These are phyloP conservation scores for Penicillium malachiteum DNA, from an alignment of 495 filamentous ascomycete genomes.

Conservation along the genomic window DNA sequence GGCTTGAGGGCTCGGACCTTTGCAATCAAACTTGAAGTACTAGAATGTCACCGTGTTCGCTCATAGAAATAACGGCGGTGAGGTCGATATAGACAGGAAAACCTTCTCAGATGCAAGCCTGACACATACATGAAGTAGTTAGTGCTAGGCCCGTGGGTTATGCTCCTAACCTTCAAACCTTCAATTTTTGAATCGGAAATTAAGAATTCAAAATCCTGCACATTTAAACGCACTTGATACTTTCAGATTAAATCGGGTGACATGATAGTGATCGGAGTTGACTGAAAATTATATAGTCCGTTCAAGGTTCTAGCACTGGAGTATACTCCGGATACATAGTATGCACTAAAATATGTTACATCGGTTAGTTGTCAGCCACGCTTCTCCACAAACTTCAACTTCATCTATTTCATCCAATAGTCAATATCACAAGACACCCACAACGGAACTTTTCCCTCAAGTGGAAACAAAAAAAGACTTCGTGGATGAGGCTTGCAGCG, in stretches of 20 bases:
- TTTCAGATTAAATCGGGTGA: neutral
- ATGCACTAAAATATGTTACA: constrained; percentile 3
- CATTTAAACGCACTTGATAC: neutral
- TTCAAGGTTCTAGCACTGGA: neutral
- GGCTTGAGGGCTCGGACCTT: neutral
- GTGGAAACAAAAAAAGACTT: neutral
- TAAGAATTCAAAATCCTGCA: neutral
- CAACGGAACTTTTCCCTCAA: neutral
- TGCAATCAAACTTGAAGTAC: neutral
- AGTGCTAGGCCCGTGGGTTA: neutral
- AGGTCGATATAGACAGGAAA: neutral
- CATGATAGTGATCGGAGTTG: neutral
- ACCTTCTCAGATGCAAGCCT: neutral
- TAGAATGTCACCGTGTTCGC: neutral
- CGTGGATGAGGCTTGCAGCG: neutral
- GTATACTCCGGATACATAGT: neutral
- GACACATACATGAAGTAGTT: neutral
- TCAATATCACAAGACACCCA: neutral
- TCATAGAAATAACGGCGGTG: neutral
- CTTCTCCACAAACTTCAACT: neutral
- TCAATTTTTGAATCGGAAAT: neutral
- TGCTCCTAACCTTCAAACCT: neutral
- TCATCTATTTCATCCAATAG: neutral
- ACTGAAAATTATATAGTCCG: neutral
- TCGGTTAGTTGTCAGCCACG: neutral